Percentiles rank a stretch among this genome's conserved stretches.
phyloP scores from a whole-genome alignment of 2,329 filamentous ascomycete species.

The Pseudogymnoascus sp. region DNA sequence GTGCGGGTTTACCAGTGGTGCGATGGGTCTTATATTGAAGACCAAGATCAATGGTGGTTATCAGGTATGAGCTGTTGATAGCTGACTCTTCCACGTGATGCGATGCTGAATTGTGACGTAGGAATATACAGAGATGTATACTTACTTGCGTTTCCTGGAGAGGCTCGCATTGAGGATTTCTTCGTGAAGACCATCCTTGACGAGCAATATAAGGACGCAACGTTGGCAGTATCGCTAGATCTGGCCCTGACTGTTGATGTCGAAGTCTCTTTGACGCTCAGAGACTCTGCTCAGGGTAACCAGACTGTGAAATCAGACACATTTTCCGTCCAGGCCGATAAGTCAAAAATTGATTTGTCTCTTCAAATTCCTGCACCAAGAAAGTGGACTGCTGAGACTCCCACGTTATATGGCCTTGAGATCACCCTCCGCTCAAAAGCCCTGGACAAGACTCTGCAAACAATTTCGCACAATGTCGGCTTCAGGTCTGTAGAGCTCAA shows the following conservation, averaged over 20 bases:
- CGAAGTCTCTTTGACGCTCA: constrained; percentile 13
- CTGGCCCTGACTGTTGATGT: constrained; percentile 37
- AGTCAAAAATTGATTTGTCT: not conserved
- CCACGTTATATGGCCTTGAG: constrained; percentile 48
- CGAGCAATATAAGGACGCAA: constrained; percentile 39
- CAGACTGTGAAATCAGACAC: constrained; percentile 1
- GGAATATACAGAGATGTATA: constrained; percentile 60
- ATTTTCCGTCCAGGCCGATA: not conserved
- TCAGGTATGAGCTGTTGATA: constrained; percentile 35
- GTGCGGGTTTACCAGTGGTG: constrained; percentile 65
- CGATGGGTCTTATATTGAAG: constrained; percentile 61
- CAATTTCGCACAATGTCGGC: constrained; percentile 40
- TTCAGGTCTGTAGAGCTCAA: constrained; percentile 57
- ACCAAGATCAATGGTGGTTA: constrained; percentile 61
- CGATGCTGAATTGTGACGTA: constrained; percentile 13
- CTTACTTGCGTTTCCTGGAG: constrained; percentile 46
- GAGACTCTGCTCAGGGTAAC: constrained; percentile 16
- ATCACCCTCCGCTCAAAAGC: constrained; percentile 35
- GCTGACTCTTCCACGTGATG: not conserved
- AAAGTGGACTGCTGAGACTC: constrained; percentile 63
- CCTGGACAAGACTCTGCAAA: constrained; percentile 19
- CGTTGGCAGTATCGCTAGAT: constrained; percentile 34
- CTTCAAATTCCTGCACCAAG: constrained; percentile 39
- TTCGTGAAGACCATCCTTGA: constrained; percentile 48
- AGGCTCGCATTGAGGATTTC: constrained; percentile 46